Base-by-base conservation (phyloP, 108 stramenopile species). In the Cafeteria roenbergensis region DNA sequence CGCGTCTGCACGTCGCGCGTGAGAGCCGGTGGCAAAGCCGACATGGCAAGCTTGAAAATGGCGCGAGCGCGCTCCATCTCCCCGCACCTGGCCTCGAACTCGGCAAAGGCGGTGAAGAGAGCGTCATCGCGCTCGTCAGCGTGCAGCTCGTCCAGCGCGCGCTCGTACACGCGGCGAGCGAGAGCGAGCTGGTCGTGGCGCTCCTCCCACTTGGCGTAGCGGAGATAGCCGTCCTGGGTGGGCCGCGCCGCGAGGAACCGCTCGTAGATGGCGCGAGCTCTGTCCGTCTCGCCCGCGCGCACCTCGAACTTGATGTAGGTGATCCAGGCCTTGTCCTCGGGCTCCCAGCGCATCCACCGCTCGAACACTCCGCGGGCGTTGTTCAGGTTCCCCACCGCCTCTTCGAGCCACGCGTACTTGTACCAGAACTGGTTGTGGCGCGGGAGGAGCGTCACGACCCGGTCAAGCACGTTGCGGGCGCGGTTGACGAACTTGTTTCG, bases 281-380 rank as follows among this genome's bases (percentile, higher is more conserved):
- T 68, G 26, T 69, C 78, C 57, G 71, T 67, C 50, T 85, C 75
- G 8, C 85, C 83, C 57, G 87, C 83, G 48, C 95, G 78, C 66
- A 82, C 84, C 73, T 99, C 97, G 67, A 99, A 97, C 51, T 92
- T 80, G 2, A 91, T 90, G 77, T 84, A 99, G 27, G 89, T 79
- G 65, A 80, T 55, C 93, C 93, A 99, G 0, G 92, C 95, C 63
- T 90, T 85, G 72, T 93, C 94, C 68, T 94, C 94, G 33, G 97
- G 95, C 81, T 88, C 84, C 95, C 95, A 99, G 48, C 89, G 81
- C 97, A 96, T 99, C 95, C 95, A 96, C 65, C 97, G 76, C 71
- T 99, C 94, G 71, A 94, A 99, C 55, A 99, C 90, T 20, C 85
- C 80, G 17, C 97, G 74, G 63, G 88, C 90, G 70, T 90, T 90